Percentiles rank a stretch among this genome's conserved stretches.
Conservation (phyloP, 1,284 basidiomycete species). For the Austropuccinia psidii region DNA sequence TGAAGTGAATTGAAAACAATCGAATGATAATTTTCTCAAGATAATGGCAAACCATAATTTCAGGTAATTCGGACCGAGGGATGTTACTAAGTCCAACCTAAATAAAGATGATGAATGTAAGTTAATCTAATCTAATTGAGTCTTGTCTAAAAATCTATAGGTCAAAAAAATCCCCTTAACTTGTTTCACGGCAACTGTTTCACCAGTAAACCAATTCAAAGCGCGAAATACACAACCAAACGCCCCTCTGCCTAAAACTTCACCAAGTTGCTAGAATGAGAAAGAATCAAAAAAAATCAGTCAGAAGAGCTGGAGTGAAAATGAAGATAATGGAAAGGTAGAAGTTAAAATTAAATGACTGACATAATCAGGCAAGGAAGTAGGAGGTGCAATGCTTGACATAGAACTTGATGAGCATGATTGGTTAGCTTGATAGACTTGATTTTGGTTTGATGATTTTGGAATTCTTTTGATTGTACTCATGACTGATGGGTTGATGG, state of each 20-base stretch:
- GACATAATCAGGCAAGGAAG: constrained; percentile 36
- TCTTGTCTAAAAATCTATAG: constrained; percentile 40
- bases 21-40: neutral
- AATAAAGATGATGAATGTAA: neutral
- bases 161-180: constrained; percentile 52
- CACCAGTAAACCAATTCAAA: constrained; percentile 90
- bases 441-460: too few relatives aligned
- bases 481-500: too few relatives aligned
- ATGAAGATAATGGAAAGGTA: neutral
- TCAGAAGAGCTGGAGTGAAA: too few relatives aligned
- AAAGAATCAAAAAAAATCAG: neutral
- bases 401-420: neutral
- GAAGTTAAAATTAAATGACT: neutral
- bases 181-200: constrained; percentile 92
- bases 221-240: constrained; percentile 54
- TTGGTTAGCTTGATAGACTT: neutral
- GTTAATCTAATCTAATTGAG: constrained; percentile 42
- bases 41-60: constrained; percentile 74
- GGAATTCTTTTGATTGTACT: too few relatives aligned
- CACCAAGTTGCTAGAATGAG: constrained; percentile 42
- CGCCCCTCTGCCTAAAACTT: constrained; percentile 46
- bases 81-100: constrained; percentile 70
- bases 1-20: neutral
- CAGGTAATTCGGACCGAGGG: constrained; percentile 79
- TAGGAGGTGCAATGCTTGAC: constrained; percentile 7